Percentiles rank a stretch among this genome's conserved stretches.
Conservation (phyloP, 768 basidiomycete genomes). For the Grammothele lineata region DNA sequence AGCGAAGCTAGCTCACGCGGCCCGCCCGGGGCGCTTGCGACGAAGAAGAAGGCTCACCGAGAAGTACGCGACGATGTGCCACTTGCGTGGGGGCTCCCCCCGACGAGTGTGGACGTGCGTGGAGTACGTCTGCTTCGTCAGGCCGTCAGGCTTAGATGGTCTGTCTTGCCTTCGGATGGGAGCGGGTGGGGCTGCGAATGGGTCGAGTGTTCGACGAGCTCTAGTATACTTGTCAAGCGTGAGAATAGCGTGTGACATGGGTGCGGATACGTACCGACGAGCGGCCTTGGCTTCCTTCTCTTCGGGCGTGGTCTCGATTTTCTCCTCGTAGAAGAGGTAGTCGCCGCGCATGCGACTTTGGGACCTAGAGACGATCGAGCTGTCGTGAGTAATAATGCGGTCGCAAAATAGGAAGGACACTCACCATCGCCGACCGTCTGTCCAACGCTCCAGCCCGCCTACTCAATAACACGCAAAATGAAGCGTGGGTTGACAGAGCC, state of each 20-base stretch:
- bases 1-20: too few species aligned
- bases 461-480: conserved; percentile 21
- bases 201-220: conserved; percentile 58
- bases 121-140: conserved; percentile 84
- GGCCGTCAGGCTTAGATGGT: conserved; percentile 73
- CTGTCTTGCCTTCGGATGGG: conserved; percentile 70
- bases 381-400: conserved; percentile 5
- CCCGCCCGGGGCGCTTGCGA: not conserved
- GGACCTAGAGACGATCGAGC: conserved; percentile 45
- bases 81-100: conserved; percentile 57
- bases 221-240: conserved; percentile 28
- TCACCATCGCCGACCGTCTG: conserved; percentile 76
- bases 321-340: conserved; percentile 82
- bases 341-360: conserved; percentile 83
- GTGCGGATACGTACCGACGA: conserved; percentile 46
- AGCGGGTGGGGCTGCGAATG: conserved; percentile 50
- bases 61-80: conserved; percentile 85
- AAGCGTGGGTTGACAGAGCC: conserved; percentile 9
- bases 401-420: conserved; percentile 7
- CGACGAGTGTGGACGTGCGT: conserved; percentile 67
- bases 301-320: conserved; percentile 75
- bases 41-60: conserved; percentile 39
- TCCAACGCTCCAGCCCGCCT: conserved; percentile 64
- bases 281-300: conserved; percentile 77
- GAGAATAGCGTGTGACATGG: not conserved